These are phyloP conservation scores for Pulveroboletus sp. DNA, from an alignment of 768 basidiomycete genomes.

Conservation along the genomic window DNA sequence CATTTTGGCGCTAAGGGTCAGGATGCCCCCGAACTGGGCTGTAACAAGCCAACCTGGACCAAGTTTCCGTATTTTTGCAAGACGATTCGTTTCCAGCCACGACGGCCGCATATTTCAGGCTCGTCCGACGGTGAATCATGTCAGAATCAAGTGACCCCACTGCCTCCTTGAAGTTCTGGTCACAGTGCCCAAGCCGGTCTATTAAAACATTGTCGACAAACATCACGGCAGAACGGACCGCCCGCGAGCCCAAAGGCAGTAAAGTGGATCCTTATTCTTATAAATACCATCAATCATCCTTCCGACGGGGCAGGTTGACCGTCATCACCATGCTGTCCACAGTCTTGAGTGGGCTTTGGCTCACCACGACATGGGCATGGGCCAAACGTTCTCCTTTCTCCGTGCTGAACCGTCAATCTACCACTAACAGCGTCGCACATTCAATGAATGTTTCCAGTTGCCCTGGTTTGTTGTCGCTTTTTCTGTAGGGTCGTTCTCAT, in stretches of 20 bases:
- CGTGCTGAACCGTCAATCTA: too few species aligned
- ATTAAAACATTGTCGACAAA: not conserved
- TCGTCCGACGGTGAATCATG: not conserved
- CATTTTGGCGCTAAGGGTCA: too few species aligned
- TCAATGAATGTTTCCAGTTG: constrained; percentile 32
- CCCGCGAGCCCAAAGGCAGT: not conserved
- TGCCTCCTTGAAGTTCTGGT: not conserved
- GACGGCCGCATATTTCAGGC: too few species aligned
- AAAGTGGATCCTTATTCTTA: not conserved
- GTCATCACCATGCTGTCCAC: constrained; percentile 9
- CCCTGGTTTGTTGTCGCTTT: constrained; percentile 22
- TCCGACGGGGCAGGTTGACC: not conserved
- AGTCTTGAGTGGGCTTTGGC: constrained; percentile 7
- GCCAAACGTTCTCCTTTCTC: constrained; percentile 17
- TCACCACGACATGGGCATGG: constrained; percentile 2
- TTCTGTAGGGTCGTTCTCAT: not conserved
- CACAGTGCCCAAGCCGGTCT: not conserved
- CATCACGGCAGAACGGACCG: not conserved
- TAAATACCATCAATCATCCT: not conserved
- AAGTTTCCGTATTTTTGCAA: too few species aligned
- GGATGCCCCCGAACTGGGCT: too few species aligned
- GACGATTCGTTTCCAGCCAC: too few species aligned
- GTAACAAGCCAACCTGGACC: too few species aligned
- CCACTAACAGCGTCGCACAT: constrained; percentile 2
- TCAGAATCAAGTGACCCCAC: too few species aligned